Percentiles rank a stretch among this genome's conserved stretches.
phyloP scores from a whole-genome alignment of 805 yeast genomes.

The Zygosaccharomyces kombuchaensis region DNA sequence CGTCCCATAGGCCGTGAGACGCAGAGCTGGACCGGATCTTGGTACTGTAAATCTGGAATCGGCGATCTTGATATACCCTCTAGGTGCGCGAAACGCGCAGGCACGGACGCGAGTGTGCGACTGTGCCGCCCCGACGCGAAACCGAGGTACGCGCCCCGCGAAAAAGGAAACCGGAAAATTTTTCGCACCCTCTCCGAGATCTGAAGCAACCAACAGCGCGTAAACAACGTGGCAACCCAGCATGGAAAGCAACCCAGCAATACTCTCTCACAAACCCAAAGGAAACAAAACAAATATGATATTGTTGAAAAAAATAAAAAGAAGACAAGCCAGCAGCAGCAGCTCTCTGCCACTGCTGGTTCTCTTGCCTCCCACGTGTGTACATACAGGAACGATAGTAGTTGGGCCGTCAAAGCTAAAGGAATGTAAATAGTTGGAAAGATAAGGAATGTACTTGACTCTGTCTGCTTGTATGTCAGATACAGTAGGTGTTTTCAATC shows the following conservation, averaged over 20 bases:
- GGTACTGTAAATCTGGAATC: not conserved
- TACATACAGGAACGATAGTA: slow-evolving; percentile 7
- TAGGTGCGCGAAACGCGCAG: not conserved
- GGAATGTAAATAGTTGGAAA: slow-evolving; percentile 38
- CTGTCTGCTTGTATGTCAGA: not conserved
- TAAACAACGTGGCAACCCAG: not conserved
- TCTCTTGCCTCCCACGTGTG: not conserved
- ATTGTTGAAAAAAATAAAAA: not conserved
- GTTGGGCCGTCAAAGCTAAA: slow-evolving; percentile 15
- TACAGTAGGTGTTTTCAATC: slow-evolving; percentile 1
- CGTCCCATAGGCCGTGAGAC: not conserved
- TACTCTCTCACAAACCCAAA: not conserved
- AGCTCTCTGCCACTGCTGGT: too few species aligned
- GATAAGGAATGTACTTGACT: slow-evolving; percentile 10
- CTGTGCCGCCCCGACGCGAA: not conserved
- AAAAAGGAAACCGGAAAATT: not conserved
- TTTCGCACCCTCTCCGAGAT: not conserved
- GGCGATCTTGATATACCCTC: not conserved
- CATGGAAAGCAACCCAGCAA: not conserved
- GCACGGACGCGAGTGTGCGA: not conserved
- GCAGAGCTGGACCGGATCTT: not conserved
- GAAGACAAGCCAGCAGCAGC: not conserved
- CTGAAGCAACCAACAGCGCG: not conserved
- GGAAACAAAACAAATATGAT: too few species aligned
- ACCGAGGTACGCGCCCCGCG: not conserved